Base-by-base conservation (phyloP, 2,329 filamentous ascomycete genomes). In the Parastagonospora nodorum region DNA sequence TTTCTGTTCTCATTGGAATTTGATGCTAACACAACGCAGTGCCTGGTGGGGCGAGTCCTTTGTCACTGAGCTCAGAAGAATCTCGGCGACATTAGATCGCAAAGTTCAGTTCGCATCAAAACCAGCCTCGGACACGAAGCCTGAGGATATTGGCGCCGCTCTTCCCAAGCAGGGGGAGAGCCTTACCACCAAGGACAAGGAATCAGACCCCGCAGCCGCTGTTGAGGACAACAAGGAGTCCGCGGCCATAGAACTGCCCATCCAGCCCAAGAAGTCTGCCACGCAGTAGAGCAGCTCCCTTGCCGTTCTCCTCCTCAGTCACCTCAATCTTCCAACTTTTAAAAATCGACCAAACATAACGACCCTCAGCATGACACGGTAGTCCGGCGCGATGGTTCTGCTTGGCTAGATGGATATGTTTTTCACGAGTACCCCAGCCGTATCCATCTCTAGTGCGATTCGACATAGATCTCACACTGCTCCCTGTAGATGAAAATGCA, bases 41-140 rank as follows among this genome's bases (percentile, higher is more conserved):
- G 89, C 92, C 8, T 97, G 94, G 88, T 97, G 93, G 93, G 93
- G 93, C 24, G 85, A 92, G 72, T 92, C 88, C 60, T 97, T 97
- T 71, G 92, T 97, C 43, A 84, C 84, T 10, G 93, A 97, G 75
- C 82, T 97, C 58, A 84, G 77, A 7, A 78, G 81, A 53, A 84
- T 86, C 59, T 83, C 82, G 14, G 75, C 77, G 49, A 76, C 78
- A 38, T 75, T 77, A 8, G 79, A 81, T 64, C 77, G 77, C 70
- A 81, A 81, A 61, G 60, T 82, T 47, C 58, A 55, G 44, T 64
- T 60, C 38, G 48, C 43, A 4, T 45, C 54, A 16, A 53, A 49
- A 31, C 28, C 38, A 24, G 16, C 30, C 50, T 14, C 36, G 49
- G 52, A 55, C 16, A 16, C 19, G 24, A 44, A 50, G 32, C 6